Base-by-base conservation (phyloP, 1,139 yeast genomes). In the Debaryomyces coudertii region DNA sequence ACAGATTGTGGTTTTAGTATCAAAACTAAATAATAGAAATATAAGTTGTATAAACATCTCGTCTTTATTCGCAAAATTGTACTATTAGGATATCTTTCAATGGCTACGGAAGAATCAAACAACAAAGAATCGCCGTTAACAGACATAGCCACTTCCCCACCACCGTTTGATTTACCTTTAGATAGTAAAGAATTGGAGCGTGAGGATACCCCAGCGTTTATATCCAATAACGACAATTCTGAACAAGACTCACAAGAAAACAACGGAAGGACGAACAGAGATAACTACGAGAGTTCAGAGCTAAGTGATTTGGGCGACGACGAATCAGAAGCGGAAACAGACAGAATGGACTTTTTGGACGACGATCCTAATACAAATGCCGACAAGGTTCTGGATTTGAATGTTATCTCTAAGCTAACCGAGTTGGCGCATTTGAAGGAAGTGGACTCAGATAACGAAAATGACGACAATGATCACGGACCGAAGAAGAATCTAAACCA, bases 301-400 rank as follows among this genome's bases (percentile, higher is more conserved):
- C 62, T 75, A 42, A 73, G 87, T 43, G 89, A 83, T 52, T 66
- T 82, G 51, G 83, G 82, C 43, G 90, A 82, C 47, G 74, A 79
- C 49, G 84, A 82, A 53, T 83, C 90, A 5, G 93, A 87, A 60
- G 92, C 90, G 3, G 95, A 87, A 61, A 87, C 95, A 2, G 95
- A 86, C 58, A 81, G 79, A 53, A 81, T 86, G 85, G 89, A 82
- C 56, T 75, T 75, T 52, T 58, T 75, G 47, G 77, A 73, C 30
- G 77, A 72, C 46, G 75, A 69, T 36, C 50, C 50, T 18, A 61
- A 58, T 47, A 49, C 61, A 18, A 46, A 53, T 25, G 54, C 56
- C 7, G 65, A 64, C 25, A 60, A 58, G 33, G 68, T 57, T 4
- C 69, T 73, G 51, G 79, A 75, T 51, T 65, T 75, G 48, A 66